Conservation (phyloP, 2,329 filamentous ascomycete genomes). For the Cladosporium phlei region DNA sequence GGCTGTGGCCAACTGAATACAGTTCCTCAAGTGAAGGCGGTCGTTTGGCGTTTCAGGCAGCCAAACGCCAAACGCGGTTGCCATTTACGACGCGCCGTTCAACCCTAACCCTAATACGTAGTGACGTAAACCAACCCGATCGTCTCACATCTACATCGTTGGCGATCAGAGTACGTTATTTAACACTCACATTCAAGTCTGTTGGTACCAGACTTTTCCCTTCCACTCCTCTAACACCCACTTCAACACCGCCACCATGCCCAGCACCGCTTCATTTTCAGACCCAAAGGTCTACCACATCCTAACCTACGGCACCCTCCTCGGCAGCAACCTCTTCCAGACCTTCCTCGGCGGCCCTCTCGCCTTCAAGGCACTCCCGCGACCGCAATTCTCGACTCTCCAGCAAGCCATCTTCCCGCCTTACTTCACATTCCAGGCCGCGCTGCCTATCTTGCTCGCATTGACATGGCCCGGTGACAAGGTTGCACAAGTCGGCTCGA, state of each 20-base stretch:
- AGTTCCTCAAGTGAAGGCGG: too few relatives aligned
- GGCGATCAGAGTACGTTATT: neutral
- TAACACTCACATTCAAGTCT: neutral
- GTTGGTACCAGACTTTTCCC: neutral
- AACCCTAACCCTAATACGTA: neutral
- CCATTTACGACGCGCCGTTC: too few relatives aligned
- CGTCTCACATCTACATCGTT: neutral
- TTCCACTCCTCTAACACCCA: neutral
- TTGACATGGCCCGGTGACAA: conserved; percentile 71
- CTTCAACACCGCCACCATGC: conserved; percentile 29
- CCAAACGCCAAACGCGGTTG: too few relatives aligned
- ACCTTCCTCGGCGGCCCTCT: conserved; percentile 71
- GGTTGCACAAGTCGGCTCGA: conserved; percentile 22
- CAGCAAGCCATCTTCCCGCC: conserved; percentile 79
- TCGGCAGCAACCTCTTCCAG: conserved; percentile 85
- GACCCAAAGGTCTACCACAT: conserved; percentile 71
- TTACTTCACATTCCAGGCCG: conserved; percentile 82
- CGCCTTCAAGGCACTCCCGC: conserved; percentile 70
- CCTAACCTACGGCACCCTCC: conserved; percentile 69
- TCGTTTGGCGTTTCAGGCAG: conserved; percentile 5
- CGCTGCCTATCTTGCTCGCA: conserved; percentile 66
- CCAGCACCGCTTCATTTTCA: conserved; percentile 49
- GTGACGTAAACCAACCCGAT: conserved; percentile 5
- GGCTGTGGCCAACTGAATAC: too few relatives aligned
- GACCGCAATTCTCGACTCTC: conserved; percentile 73